These are phyloP conservation scores for Lactarius hatsudake DNA, from an alignment of 768 basidiomycete genomes.

Conservation along the genomic window DNA sequence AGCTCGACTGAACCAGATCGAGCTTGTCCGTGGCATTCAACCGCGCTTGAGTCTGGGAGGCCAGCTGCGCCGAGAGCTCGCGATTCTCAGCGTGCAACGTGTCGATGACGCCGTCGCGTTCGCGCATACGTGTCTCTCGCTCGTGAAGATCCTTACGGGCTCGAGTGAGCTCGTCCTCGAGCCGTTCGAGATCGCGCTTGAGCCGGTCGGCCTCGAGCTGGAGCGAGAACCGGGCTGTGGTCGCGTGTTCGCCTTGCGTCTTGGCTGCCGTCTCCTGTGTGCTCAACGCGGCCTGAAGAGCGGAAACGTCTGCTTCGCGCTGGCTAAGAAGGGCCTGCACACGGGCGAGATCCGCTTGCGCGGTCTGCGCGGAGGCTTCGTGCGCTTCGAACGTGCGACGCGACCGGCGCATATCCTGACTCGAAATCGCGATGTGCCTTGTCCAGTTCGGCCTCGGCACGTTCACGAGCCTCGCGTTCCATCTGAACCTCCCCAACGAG, in stretches of 20 bases:
- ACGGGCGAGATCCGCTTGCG: conserved; percentile 61
- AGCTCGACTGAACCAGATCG: conserved; percentile 58
- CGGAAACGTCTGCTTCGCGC: conserved; percentile 71
- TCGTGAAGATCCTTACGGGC: conserved; percentile 67
- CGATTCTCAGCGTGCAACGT: conserved; percentile 75
- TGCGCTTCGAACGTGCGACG: conserved; percentile 67
- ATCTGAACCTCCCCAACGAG: conserved; percentile 59
- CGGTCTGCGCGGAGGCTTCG: conserved; percentile 61
- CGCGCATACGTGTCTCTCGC: conserved; percentile 60
- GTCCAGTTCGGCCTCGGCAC: conserved; percentile 52
- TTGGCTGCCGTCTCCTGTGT: conserved; percentile 72
- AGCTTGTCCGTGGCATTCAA: conserved; percentile 88
- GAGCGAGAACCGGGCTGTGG: conserved; percentile 77
- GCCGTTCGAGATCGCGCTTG: conserved; percentile 76
- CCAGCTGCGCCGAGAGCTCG: conserved; percentile 75
- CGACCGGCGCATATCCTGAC: conserved; percentile 53
- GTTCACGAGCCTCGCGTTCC: conserved; percentile 57
- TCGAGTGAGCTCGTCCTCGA: conserved; percentile 75
- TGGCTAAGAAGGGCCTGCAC: conserved; percentile 61
- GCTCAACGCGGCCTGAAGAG: conserved; percentile 71
- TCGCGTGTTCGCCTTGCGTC: conserved; percentile 79
- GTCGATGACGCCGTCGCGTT: conserved; percentile 72
- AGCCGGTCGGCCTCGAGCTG: conserved; percentile 88
- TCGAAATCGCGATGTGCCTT: conserved; percentile 62
- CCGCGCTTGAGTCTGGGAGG: conserved; percentile 82